Conservation (phyloP, 2,329 filamentous ascomycete species). For the Diaporthe eres region DNA sequence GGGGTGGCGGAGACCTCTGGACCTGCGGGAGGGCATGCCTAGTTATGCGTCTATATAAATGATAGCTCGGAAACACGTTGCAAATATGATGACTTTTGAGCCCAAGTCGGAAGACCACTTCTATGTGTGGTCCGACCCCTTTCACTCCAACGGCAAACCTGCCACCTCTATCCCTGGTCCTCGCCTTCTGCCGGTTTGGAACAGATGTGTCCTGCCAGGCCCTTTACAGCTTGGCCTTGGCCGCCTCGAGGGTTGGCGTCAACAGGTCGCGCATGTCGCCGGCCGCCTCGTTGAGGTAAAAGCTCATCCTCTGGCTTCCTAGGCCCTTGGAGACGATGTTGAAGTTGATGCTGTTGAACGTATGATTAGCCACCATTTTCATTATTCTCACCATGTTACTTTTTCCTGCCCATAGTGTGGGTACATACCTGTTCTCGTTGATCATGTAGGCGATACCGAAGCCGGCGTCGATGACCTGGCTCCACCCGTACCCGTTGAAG, state of each 20-base stretch:
- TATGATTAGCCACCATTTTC: neutral
- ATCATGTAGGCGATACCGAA: constrained; percentile 99
- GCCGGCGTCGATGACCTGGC: constrained; percentile 94
- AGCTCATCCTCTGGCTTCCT: constrained; percentile 92
- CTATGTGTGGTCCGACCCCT: neutral
- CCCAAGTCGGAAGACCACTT: neutral
- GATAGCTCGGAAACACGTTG: constrained; percentile 11
- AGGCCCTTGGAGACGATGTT: constrained; percentile 96
- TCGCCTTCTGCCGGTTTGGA: constrained; percentile 8
- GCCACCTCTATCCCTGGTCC: constrained; percentile 4
- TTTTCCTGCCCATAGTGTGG: neutral
- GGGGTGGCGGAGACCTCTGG: neutral
- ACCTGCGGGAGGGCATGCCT: neutral
- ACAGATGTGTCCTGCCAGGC: neutral
- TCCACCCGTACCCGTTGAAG: constrained; percentile 99
- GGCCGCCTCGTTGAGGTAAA: constrained; percentile 95
- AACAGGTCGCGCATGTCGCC: constrained; percentile 90
- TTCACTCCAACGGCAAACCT: neutral
- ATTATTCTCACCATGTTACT: neutral
- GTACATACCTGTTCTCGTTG: constrained; percentile 89
- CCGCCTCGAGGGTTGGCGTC: constrained; percentile 80
- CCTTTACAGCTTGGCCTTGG: constrained; percentile 88
- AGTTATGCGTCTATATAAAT: constrained; percentile 4
- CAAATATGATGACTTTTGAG: constrained; percentile 18
- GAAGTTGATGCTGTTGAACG: constrained; percentile 83